phyloP scores from a whole-genome alignment of 140 eudicot genomes.

The Cichorium intybus region DNA sequence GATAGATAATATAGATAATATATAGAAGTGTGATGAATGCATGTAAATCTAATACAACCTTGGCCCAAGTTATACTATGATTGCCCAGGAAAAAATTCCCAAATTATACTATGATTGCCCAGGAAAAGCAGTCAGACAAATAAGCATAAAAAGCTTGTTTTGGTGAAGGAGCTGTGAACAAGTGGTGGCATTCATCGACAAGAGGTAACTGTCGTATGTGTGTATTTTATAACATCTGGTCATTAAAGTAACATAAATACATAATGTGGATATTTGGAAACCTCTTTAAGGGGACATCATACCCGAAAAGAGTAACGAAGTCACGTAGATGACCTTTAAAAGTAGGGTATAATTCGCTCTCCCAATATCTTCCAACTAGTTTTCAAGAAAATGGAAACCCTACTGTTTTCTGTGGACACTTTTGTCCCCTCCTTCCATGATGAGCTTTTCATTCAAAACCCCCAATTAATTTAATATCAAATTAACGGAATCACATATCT shows the following conservation, averaged over 20 bases:
- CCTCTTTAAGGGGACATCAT: slow-evolving; percentile 23
- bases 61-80: neutral
- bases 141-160: slow-evolving; percentile 17
- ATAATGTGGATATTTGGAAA: neutral
- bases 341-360: slow-evolving; percentile 5
- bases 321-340: slow-evolving; percentile 2
- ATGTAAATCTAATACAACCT: neutral
- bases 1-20: too few relatives aligned
- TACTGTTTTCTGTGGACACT: slow-evolving; percentile 19
- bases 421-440: slow-evolving; percentile 33
- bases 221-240: neutral
- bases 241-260: slow-evolving; percentile 16
- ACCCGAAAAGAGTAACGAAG: slow-evolving; percentile 14
- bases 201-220: slow-evolving; percentile 5
- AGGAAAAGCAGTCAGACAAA: neutral
- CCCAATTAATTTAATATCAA: slow-evolving; percentile 16
- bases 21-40: neutral
- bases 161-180: slow-evolving; percentile 8
- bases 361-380: slow-evolving; percentile 17
- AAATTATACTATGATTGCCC: neutral
- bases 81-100: neutral
- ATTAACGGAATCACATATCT: slow-evolving; percentile 15
- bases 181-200: slow-evolving; percentile 1
- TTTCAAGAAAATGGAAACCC: slow-evolving; percentile 31
- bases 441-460: slow-evolving; percentile 10